These are phyloP conservation scores for Bremia lactucae DNA, from an alignment of 352 stramenopile species.

Conservation along the genomic window DNA sequence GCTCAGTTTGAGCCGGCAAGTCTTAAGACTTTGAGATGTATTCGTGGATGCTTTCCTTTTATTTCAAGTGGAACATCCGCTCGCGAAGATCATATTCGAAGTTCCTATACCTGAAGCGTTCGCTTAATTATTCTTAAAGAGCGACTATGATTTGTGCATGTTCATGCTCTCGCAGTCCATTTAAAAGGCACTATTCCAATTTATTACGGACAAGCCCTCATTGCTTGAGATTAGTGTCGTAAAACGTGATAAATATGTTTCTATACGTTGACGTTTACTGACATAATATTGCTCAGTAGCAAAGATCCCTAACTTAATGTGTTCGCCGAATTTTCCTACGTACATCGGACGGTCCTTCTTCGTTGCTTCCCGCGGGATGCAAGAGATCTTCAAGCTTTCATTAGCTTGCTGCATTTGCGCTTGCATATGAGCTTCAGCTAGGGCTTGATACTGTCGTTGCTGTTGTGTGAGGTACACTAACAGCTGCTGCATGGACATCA, in stretches of 20 bases:
- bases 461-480: not conserved
- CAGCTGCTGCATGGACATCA: conserved; percentile 9
- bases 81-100: conserved; percentile 1
- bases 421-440: conserved; percentile 1
- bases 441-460: not conserved
- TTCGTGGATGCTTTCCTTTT: not conserved
- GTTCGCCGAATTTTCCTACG: not conserved
- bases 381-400: not conserved
- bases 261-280: not conserved
- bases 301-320: not conserved
- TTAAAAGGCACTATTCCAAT: not conserved
- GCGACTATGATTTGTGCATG: not conserved
- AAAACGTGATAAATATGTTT: not conserved
- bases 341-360: not conserved
- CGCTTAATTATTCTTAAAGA: not conserved
- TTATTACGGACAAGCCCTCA: not conserved
- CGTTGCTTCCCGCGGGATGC: too few relatives aligned
- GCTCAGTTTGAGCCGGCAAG: not conserved
- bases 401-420: not conserved
- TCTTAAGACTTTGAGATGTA: not conserved
- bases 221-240: not conserved
- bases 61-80: not conserved
- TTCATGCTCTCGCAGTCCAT: not conserved
- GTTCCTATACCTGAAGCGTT: not conserved
- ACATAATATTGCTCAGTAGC: not conserved